A percentile compares a stretch with the other conserved stretches of the same genome.
These are phyloP conservation scores for Penicillium steckii DNA, from an alignment of 495 filamentous ascomycete genomes.

Conservation along the genomic window DNA sequence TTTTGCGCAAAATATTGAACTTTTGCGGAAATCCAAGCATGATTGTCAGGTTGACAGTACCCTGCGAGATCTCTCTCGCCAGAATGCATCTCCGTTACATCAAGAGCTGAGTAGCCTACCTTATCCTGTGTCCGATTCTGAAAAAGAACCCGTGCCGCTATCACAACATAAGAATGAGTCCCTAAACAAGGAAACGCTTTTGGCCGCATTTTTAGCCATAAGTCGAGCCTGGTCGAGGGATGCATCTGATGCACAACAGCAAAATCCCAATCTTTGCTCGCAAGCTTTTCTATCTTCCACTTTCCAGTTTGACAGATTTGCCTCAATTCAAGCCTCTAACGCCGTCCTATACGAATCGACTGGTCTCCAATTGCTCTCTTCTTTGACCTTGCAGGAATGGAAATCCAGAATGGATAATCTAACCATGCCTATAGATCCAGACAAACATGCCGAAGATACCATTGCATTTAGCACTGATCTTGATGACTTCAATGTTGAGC, in stretches of 20 bases:
- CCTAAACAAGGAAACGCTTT: background rate
- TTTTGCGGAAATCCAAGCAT: conserved; percentile 3
- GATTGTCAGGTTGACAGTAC: conserved; percentile 4
- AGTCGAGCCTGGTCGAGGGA: background rate
- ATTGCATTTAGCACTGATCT: background rate
- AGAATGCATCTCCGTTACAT: background rate
- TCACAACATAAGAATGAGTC: background rate
- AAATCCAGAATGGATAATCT: background rate
- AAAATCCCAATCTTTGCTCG: background rate
- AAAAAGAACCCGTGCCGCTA: background rate
- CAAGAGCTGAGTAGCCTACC: background rate
- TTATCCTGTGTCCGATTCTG: background rate
- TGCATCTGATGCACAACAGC: background rate
- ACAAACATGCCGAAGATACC: background rate
- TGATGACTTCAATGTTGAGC: background rate
- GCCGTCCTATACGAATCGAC: background rate
- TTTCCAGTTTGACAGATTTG: too few species aligned
- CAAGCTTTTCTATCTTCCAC: background rate
- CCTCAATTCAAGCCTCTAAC: background rate
- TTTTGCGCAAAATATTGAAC: conserved; percentile 7
- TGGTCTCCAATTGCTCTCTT: background rate
- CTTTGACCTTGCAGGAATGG: background rate
- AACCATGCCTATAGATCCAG: background rate
- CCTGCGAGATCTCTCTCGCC: background rate
- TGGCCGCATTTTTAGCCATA: background rate